phyloP scores from a whole-genome alignment of 495 filamentous ascomycete genomes.

The Xylaria palmicola region DNA sequence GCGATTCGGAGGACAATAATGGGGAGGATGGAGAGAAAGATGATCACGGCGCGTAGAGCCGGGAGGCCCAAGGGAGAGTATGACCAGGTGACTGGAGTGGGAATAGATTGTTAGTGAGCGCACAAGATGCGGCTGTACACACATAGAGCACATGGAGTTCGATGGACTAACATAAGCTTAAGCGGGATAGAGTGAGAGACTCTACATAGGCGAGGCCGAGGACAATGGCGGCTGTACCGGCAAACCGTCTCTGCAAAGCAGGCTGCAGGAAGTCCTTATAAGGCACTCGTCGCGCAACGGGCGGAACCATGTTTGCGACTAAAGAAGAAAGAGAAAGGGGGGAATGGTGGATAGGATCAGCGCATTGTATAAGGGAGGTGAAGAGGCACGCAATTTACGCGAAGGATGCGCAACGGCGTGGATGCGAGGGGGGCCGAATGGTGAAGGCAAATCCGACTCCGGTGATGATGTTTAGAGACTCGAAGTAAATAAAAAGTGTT shows the following conservation, averaged over 20 bases:
- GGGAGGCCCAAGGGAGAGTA: constrained; percentile 80
- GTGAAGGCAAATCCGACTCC: background rate
- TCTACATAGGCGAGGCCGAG: constrained; percentile 72
- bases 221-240: constrained; percentile 64
- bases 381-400: background rate
- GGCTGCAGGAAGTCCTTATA: constrained; percentile 93
- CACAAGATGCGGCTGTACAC: background rate
- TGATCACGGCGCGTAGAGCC: constrained; percentile 72
- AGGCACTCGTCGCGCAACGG: constrained; percentile 42
- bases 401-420: background rate
- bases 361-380: constrained; percentile 28
- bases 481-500: background rate
- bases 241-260: constrained; percentile 82
- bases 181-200: constrained; percentile 67
- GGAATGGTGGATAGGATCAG: constrained; percentile 15
- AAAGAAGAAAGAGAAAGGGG: constrained; percentile 1
- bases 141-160: background rate
- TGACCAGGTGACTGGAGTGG: constrained; percentile 67
- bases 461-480: background rate
- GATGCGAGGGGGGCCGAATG: background rate
- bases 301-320: constrained; percentile 41
- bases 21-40: constrained; percentile 68
- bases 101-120: constrained; percentile 5
- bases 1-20: constrained; percentile 77
- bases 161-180: constrained; percentile 60